phyloP scores from a whole-genome alignment of 352 stramenopile genomes.

The Pythium periplocum region DNA sequence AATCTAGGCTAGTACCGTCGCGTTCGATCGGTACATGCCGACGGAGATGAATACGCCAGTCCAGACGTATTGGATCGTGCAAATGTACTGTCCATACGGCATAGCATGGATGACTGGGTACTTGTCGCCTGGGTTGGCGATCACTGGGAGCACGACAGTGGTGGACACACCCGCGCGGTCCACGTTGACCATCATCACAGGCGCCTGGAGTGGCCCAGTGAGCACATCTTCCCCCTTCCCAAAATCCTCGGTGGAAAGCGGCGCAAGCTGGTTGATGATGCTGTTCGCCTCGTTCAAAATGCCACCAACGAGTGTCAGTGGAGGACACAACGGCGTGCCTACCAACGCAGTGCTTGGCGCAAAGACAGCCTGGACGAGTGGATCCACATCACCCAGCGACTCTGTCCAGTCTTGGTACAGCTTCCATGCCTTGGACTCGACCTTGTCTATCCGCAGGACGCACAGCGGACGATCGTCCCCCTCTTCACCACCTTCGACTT shows the following conservation, averaged over 20 bases:
- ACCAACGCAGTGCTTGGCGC: neutral
- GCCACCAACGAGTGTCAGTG: constrained; percentile 2
- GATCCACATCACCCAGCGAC: neutral
- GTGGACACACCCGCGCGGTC: constrained; percentile 16
- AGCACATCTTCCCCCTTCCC: neutral
- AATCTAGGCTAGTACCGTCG: too few species aligned
- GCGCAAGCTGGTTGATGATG: constrained; percentile 7
- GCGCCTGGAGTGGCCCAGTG: neutral
- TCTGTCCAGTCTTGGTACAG: neutral
- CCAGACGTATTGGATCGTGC: neutral
- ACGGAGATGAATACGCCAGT: too few species aligned
- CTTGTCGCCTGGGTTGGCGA: constrained; percentile 7
- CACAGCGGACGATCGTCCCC: neutral
- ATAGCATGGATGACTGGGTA: constrained; percentile 1
- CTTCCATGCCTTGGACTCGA: constrained; percentile 6
- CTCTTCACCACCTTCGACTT: constrained; percentile 11
- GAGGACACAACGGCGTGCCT: constrained; percentile 2
- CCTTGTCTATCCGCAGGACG: constrained; percentile 11
- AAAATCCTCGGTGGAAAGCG: constrained; percentile 5
- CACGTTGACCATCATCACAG: constrained; percentile 30
- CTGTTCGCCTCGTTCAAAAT: constrained; percentile 9
- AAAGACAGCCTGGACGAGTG: neutral
- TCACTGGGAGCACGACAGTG: constrained; percentile 20
- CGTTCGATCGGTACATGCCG: too few species aligned
- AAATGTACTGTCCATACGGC: neutral